A percentile compares a stretch with the other conserved stretches of the same genome.
Evolutionary conservation across 208 protist species (phyloP).

Genomic region (Trypanosoma rangeli): DNA sequence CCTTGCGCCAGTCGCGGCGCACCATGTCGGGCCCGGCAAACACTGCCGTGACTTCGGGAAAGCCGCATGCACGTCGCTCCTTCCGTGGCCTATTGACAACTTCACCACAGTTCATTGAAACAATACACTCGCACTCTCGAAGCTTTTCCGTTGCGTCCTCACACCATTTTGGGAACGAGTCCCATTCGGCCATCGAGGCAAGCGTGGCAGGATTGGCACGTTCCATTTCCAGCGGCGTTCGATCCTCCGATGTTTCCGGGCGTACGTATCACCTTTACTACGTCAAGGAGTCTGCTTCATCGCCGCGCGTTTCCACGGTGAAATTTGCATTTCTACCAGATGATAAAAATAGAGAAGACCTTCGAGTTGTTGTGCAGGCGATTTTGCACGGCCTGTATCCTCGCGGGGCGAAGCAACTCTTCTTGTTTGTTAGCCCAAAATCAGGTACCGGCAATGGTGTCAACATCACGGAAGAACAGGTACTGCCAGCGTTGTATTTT

Average conservation of each 20-base stretch:
- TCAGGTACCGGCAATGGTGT: constrained; percentile 69
- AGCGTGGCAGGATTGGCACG: neutral
- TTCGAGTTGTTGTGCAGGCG: constrained; percentile 29
- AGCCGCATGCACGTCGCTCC: constrained; percentile 3
- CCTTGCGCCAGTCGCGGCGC: constrained; percentile 38
- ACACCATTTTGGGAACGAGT: neutral
- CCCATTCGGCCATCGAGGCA: neutral
- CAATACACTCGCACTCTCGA: too few relatives aligned
- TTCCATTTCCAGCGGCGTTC: neutral
- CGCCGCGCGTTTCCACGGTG: constrained; percentile 47
- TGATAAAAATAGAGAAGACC: constrained; percentile 10
- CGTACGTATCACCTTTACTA: constrained; percentile 59
- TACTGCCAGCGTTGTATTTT: constrained; percentile 71
- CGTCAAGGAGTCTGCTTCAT: constrained; percentile 31
- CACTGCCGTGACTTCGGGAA: neutral
- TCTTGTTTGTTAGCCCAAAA: constrained; percentile 77
- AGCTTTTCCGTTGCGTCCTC: neutral
- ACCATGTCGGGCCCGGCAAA: constrained; percentile 32
- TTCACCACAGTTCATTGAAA: neutral
- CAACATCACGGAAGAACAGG: constrained; percentile 47
- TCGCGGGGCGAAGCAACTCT: constrained; percentile 50
- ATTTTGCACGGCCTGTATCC: constrained; percentile 57
- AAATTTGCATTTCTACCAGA: constrained; percentile 34
- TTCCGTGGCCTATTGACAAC: neutral
- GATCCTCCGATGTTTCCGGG: neutral